Evolutionary conservation across 176 grass and related monocot genomes (phyloP).

Genomic region (Eremochloa ophiuroides): DNA sequence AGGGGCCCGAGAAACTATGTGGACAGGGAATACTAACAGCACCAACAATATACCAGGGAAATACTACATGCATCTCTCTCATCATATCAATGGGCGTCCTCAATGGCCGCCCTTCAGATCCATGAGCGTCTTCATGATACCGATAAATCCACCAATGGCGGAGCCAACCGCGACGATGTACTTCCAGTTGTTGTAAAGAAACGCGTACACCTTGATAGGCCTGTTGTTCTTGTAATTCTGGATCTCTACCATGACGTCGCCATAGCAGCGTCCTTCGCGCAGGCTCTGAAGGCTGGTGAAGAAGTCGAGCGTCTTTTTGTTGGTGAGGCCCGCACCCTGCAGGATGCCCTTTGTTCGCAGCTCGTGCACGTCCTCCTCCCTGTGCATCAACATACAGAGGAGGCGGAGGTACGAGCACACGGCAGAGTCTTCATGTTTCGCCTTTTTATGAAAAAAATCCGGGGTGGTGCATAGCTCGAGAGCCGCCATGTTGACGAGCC

Average conservation of each 20-base stretch:
- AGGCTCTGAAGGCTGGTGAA: background rate
- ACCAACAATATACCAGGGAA: too few species aligned
- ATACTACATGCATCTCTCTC: too few species aligned
- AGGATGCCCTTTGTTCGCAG: background rate
- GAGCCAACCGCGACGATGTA: accelerated
- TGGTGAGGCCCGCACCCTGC: background rate
- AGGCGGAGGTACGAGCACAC: too few species aligned
- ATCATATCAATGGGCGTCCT: too few species aligned
- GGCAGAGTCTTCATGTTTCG: background rate
- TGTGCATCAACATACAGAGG: too few species aligned
- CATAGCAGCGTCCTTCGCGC: background rate
- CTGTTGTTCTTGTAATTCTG: background rate
- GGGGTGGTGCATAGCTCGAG: too few species aligned
- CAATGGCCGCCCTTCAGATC: too few species aligned
- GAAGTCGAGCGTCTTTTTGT: background rate
- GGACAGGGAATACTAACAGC: too few species aligned
- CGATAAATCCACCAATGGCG: background rate
- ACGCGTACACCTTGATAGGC: background rate
- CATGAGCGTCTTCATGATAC: background rate
- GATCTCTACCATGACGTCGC: background rate
- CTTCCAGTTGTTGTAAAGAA: background rate
- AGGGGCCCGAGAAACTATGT: too few species aligned
- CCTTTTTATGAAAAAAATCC: too few species aligned
- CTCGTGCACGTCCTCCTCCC: too few species aligned
- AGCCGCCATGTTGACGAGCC: too few species aligned